A percentile compares a stretch with the other conserved stretches of the same genome.
These are phyloP conservation scores for Parastagonospora nodorum DNA, from an alignment of 2,329 filamentous ascomycete genomes.

Conservation along the genomic window DNA sequence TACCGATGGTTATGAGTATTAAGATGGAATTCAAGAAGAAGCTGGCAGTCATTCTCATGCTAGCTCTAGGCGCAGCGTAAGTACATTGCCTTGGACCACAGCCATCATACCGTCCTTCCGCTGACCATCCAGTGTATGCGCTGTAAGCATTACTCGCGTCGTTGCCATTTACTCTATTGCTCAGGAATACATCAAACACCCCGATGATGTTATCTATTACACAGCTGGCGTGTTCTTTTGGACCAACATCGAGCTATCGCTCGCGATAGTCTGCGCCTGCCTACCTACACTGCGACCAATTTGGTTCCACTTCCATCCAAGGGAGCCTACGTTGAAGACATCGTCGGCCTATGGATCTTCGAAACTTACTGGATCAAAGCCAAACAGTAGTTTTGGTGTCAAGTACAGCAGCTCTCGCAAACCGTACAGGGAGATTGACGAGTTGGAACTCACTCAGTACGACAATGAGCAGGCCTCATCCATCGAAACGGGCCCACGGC, in stretches of 20 bases:
- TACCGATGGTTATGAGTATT: constrained; percentile 30
- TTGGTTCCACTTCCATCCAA: constrained; percentile 23
- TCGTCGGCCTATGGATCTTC: constrained; percentile 19
- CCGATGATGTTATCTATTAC: constrained; percentile 29
- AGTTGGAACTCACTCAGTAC: constrained; percentile 23
- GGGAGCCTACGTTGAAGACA: constrained; percentile 9
- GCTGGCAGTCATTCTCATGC: constrained; percentile 26
- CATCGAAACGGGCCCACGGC: constrained; percentile 2
- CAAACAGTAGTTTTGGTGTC: constrained; percentile 9
- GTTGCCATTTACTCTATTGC: constrained; percentile 24
- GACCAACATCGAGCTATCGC: constrained; percentile 35
- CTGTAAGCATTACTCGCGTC: constrained; percentile 26
- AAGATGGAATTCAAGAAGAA: constrained; percentile 24
- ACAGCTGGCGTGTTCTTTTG: constrained; percentile 36
- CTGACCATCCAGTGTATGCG: constrained; percentile 23
- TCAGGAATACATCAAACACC: constrained; percentile 23
- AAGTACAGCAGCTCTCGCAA: constrained; percentile 13
- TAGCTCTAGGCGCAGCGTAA: constrained; percentile 28
- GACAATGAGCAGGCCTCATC: constrained; percentile 4
- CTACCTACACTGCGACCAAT: constrained; percentile 33
- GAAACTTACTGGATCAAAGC: constrained; percentile 14
- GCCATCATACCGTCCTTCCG: background rate
- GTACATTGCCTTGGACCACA: background rate
- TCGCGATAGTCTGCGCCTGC: constrained; percentile 30
- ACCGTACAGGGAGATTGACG: constrained; percentile 26